Conservation (phyloP, 2,329 filamentous ascomycete species). For the Hortaea sp. region DNA sequence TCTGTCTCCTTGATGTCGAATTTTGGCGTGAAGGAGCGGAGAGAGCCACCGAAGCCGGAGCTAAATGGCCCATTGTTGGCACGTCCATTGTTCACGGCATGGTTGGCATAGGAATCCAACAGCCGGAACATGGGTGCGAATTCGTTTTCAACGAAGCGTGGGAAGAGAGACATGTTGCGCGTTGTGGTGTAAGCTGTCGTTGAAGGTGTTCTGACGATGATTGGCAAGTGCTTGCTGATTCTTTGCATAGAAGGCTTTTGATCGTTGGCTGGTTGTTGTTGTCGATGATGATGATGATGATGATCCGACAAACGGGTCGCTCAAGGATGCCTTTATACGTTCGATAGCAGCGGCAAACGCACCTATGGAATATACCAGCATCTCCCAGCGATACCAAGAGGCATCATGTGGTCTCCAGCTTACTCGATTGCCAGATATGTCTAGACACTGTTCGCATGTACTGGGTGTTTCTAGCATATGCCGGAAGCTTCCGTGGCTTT, state of each 20-base stretch:
- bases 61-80: conserved; percentile 3
- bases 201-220: conserved; percentile 15
- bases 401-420: background rate
- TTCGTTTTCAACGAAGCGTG: conserved; percentile 26
- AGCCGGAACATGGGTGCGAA: conserved; percentile 37
- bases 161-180: conserved; percentile 28
- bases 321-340: conserved; percentile 1
- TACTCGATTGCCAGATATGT: background rate
- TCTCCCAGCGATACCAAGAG: background rate
- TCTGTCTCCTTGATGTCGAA: conserved; percentile 68
- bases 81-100: conserved; percentile 19
- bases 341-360: background rate
- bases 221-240: conserved; percentile 17
- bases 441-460: background rate
- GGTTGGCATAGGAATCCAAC: conserved; percentile 35
- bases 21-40: conserved; percentile 59
- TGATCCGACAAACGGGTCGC: background rate
- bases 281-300: conserved; percentile 2
- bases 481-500: background rate
- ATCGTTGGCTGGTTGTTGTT: background rate
- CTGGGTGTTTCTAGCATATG: background rate
- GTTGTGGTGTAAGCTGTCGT: conserved; percentile 13
- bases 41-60: conserved; percentile 9
- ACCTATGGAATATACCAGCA: background rate
- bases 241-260: conserved; percentile 2